These are phyloP conservation scores for Penicillium sp. DNA, from an alignment of 2,329 filamentous ascomycete genomes.

Conservation along the genomic window DNA sequence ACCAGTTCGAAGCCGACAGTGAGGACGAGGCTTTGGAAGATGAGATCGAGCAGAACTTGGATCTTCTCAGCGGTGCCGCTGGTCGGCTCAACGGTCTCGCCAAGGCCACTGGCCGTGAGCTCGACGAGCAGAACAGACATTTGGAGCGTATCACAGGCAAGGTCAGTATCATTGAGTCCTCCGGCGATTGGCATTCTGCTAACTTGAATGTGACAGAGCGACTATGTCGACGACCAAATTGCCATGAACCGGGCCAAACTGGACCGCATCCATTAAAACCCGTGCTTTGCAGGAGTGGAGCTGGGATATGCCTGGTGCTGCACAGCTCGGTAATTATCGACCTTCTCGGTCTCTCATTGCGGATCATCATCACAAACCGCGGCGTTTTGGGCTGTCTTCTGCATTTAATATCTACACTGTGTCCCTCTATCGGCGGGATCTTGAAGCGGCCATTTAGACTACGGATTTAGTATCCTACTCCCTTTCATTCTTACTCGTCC, in stretches of 20 bases:
- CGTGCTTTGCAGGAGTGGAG: slow-evolving; percentile 7
- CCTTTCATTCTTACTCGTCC: too few relatives aligned
- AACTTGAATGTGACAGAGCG: slow-evolving; percentile 59
- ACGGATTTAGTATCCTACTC: slow-evolving; percentile 20
- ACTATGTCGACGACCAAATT: slow-evolving; percentile 77
- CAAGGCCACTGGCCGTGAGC: slow-evolving; percentile 69
- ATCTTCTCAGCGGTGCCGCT: slow-evolving; percentile 60
- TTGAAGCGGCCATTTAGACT: slow-evolving; percentile 14
- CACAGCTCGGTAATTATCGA: slow-evolving; percentile 20
- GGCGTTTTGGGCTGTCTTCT: slow-evolving; percentile 24
- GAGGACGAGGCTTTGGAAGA: slow-evolving; percentile 67
- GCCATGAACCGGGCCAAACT: slow-evolving; percentile 72
- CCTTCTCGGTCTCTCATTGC: slow-evolving; percentile 7
- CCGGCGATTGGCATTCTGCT: slow-evolving; percentile 13
- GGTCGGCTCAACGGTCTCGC: slow-evolving; percentile 70
- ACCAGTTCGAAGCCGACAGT: slow-evolving; percentile 73
- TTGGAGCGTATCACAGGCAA: slow-evolving; percentile 76
- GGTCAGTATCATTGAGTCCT: slow-evolving; percentile 49
- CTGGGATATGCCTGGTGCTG: slow-evolving; percentile 33
- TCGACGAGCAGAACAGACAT: slow-evolving; percentile 72
- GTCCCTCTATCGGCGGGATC: slow-evolving; percentile 5
- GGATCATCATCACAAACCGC: slow-evolving; percentile 18
- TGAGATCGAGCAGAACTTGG: slow-evolving; percentile 66
- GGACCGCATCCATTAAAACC: slow-evolving; percentile 52
- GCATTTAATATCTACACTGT: slow-evolving; percentile 4